Conservation (phyloP, 1,284 basidiomycete species). For the Malassezia globosa region DNA sequence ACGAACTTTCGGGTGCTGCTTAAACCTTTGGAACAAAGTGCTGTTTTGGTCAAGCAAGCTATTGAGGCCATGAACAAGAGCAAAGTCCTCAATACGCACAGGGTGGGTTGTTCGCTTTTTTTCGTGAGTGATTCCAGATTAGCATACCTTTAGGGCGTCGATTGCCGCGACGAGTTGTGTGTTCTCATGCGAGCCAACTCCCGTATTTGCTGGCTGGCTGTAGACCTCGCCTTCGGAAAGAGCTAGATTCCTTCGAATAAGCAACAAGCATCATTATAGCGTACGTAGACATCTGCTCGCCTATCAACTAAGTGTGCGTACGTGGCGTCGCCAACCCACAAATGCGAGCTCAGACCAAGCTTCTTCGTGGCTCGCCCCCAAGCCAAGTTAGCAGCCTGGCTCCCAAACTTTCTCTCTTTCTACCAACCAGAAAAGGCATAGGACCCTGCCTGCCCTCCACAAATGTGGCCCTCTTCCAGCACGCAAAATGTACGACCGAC, state of each 20-base stretch:
- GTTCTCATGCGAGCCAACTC: constrained; percentile 66
- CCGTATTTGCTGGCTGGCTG: constrained; percentile 73
- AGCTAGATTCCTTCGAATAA: constrained; percentile 8
- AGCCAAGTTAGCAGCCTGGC: no score
- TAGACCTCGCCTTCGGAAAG: constrained; percentile 51
- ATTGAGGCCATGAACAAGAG: constrained; percentile 64
- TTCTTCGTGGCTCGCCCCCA: no score
- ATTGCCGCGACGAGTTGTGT: constrained; percentile 77
- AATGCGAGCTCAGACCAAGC: neutral
- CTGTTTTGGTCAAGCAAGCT: constrained; percentile 57
- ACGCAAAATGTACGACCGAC: no score
- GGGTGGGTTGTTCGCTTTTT: constrained; percentile 61
- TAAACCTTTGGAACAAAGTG: constrained; percentile 66
- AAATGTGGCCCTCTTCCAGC: no score
- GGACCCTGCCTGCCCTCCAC: no score
- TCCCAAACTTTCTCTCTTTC: no score
- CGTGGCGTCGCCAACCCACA: no score
- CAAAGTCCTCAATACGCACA: constrained; percentile 71
- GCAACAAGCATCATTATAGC: neutral
- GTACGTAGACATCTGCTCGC: constrained; percentile 17
- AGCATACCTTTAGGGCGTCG: constrained; percentile 58
- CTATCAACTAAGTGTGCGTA: no score
- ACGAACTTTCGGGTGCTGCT: constrained; percentile 63
- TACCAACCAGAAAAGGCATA: no score
- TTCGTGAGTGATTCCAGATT: neutral